Evolutionary conservation across 345 rosid species (phyloP).

Genomic region (Noccaea caerulescens): DNA sequence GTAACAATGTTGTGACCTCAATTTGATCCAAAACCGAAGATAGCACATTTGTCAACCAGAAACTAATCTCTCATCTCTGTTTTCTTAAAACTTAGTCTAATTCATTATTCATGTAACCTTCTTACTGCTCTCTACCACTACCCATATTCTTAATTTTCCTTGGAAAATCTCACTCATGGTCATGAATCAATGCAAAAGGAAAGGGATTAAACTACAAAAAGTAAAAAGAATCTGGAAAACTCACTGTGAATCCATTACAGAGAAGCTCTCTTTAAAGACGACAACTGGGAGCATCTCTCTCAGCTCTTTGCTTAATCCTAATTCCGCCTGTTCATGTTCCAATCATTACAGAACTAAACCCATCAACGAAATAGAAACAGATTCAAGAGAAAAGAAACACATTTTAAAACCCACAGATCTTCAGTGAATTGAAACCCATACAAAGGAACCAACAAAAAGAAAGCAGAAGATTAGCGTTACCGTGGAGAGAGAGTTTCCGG

Average conservation of each 20-base stretch:
- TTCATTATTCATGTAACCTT: constrained; percentile 3
- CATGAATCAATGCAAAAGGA: not conserved
- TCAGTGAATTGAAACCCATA: too few relatives aligned
- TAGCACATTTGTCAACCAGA: not conserved
- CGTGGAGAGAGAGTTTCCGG: constrained; percentile 38
- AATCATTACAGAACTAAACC: constrained; percentile 31
- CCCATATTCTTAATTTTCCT: not conserved
- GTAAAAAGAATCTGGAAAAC: constrained; percentile 36
- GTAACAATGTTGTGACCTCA: not conserved
- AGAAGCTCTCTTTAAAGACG: constrained; percentile 79
- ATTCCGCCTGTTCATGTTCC: constrained; percentile 52
- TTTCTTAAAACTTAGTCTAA: not conserved
- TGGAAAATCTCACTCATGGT: not conserved
- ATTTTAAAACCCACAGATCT: constrained; percentile 4
- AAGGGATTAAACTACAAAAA: not conserved
- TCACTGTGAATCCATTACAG: constrained; percentile 74
- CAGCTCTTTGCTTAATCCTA: constrained; percentile 81
- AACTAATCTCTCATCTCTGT: not conserved
- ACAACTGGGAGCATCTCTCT: constrained; percentile 93
- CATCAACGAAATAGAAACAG: not conserved
- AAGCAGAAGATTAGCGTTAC: constrained; percentile 19
- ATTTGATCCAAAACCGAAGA: not conserved
- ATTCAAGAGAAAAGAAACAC: not conserved
- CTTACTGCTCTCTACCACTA: not conserved
- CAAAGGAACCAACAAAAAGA: too few relatives aligned